Evolutionary conservation across 1,284 basidiomycete genomes (phyloP).

Genomic region (Heterobasidion annosum): DNA sequence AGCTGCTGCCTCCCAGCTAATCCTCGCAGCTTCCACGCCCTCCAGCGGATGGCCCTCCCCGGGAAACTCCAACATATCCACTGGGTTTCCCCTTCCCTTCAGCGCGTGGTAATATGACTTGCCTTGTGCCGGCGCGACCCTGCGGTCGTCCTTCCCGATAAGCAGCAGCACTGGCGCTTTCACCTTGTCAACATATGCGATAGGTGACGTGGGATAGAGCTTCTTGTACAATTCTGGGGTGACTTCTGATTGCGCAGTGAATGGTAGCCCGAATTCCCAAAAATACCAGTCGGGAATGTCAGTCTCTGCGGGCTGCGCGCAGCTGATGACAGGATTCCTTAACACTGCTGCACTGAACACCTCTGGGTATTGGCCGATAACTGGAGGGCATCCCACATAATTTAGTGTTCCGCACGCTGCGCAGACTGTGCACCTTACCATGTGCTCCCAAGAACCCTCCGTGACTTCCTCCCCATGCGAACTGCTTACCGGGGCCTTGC

Average conservation of each 20-base stretch:
- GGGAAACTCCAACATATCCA: conserved; percentile 57
- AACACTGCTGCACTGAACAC: conserved; percentile 53
- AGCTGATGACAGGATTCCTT: conserved; percentile 64
- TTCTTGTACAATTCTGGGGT: conserved; percentile 32
- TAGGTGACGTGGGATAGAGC: conserved; percentile 48
- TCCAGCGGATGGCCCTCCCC: conserved; percentile 58
- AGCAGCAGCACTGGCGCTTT: conserved; percentile 47
- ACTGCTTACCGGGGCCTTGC: conserved; percentile 37
- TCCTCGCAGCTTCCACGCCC: conserved; percentile 45
- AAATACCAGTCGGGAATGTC: conserved; percentile 74
- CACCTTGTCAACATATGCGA: conserved; percentile 43
- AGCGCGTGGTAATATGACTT: conserved; percentile 57
- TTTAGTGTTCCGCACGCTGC: not conserved
- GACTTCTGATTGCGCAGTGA: conserved; percentile 24
- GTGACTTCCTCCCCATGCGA: conserved; percentile 63
- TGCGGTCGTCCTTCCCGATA: conserved; percentile 50
- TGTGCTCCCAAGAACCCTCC: conserved; percentile 64
- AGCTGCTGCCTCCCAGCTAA: conserved; percentile 39
- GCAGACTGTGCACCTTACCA: conserved; percentile 27
- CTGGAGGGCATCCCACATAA: conserved; percentile 20
- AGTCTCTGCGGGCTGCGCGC: conserved; percentile 40
- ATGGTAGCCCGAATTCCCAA: conserved; percentile 42
- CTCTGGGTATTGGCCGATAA: conserved; percentile 55
- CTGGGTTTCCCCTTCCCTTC: conserved; percentile 33
- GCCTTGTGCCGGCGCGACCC: conserved; percentile 60